Conservation (phyloP, 768 basidiomycete species). For the Cystobasidium onofrii region DNA sequence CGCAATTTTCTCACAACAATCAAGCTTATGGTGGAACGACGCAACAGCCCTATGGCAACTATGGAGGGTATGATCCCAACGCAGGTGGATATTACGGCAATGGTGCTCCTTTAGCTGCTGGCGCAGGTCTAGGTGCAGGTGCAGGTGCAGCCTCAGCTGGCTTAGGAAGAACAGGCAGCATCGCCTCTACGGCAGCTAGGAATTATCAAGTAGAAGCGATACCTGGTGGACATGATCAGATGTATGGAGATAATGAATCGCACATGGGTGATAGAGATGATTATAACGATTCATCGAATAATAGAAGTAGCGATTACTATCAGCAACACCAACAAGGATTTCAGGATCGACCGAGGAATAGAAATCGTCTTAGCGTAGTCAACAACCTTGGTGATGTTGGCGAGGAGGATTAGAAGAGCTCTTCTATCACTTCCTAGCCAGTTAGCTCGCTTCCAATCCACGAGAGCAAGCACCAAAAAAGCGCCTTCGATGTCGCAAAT, state of each 20-base stretch:
- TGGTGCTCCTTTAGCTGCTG: neutral
- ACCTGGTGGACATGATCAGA: neutral
- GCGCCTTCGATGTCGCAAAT: neutral
- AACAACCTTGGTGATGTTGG: conserved; percentile 29
- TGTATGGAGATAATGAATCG: conserved; percentile 1
- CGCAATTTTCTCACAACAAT: neutral
- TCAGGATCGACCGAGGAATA: conserved; percentile 14
- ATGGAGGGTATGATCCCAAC: neutral
- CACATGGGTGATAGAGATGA: conserved; percentile 10
- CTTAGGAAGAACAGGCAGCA: conserved; percentile 13
- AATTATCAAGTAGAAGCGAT: conserved; percentile 23
- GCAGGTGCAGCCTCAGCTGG: conserved; percentile 14
- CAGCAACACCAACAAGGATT: neutral
- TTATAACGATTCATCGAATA: neutral
- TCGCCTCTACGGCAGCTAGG: conserved; percentile 21
- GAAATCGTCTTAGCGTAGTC: conserved; percentile 22
- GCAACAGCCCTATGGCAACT: neutral
- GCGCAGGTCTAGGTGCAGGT: conserved; percentile 5
- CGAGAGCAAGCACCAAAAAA: too few species aligned
- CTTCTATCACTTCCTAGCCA: too few species aligned
- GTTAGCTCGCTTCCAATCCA: too few species aligned
- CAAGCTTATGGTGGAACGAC: neutral
- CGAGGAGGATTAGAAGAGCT: conserved; percentile 11
- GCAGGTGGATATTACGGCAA: neutral
- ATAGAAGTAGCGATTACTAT: neutral